Percentiles rank a stretch among this genome's conserved stretches.
Conservation (phyloP, 768 basidiomycete species). For the Russula griseocarnosa region DNA sequence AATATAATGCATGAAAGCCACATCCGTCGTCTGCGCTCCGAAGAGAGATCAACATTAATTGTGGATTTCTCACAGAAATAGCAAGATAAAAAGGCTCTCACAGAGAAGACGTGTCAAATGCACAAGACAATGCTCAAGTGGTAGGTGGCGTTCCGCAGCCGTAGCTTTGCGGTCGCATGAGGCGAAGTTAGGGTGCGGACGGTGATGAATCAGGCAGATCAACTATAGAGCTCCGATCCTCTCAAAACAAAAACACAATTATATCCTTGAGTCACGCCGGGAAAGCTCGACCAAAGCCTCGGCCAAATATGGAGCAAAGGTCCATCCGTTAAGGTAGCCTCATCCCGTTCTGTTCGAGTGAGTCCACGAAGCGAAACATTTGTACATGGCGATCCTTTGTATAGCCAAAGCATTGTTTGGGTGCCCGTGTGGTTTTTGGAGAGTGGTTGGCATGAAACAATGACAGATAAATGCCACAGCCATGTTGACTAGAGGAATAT, state of each 20-base stretch:
- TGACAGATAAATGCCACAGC: too few relatives aligned
- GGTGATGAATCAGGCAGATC: too few relatives aligned
- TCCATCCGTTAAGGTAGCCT: too few relatives aligned
- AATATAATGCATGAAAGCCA: too few relatives aligned
- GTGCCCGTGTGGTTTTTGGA: too few relatives aligned
- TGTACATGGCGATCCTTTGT: too few relatives aligned
- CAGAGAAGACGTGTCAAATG: constrained; percentile 51
- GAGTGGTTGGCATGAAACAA: too few relatives aligned
- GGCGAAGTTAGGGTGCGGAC: neutral
- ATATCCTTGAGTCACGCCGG: constrained; percentile 18
- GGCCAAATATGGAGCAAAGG: neutral
- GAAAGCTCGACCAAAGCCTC: constrained; percentile 11
- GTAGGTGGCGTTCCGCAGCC: constrained; percentile 43
- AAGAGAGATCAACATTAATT: constrained; percentile 65
- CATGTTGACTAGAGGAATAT: too few relatives aligned
- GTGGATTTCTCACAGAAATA: constrained; percentile 54
- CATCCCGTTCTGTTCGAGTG: too few relatives aligned
- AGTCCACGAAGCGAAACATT: too few relatives aligned
- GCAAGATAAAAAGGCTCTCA: constrained; percentile 30
- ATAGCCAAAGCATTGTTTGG: too few relatives aligned
- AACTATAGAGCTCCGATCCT: constrained; percentile 32
- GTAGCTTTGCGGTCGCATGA: constrained; percentile 41
- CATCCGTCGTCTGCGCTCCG: constrained; percentile 32
- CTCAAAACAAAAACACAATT: neutral
- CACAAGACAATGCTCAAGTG: constrained; percentile 53